Evolutionary conservation across 2,329 filamentous ascomycete genomes (phyloP).

Genomic region (Trichoderma lentiforme): DNA sequence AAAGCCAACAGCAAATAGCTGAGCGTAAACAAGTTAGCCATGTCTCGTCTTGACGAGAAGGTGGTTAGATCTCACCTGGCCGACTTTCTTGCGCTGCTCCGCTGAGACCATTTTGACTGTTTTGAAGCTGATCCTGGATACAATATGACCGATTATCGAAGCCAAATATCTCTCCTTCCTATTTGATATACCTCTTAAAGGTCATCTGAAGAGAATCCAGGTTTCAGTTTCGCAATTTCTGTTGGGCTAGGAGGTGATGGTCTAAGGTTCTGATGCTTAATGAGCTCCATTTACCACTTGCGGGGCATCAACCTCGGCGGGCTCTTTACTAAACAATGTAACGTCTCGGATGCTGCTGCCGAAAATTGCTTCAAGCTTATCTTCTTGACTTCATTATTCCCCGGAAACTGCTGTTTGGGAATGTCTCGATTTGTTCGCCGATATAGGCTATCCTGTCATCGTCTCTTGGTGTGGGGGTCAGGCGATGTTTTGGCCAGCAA

Average conservation of each 20-base stretch:
- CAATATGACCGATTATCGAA: rapidly evolving
- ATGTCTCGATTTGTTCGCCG: neutral
- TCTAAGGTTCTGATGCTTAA: neutral
- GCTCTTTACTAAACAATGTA: slow-evolving; percentile 9
- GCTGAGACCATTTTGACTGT: slow-evolving; percentile 14
- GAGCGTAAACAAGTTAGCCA: neutral
- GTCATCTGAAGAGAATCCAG: neutral
- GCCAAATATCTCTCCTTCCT: neutral
- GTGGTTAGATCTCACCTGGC: slow-evolving; percentile 13
- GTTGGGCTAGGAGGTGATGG: neutral
- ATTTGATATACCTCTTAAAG: neutral
- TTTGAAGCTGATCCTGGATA: neutral
- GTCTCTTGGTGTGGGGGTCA: slow-evolving; percentile 9
- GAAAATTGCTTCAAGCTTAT: neutral
- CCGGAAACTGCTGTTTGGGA: neutral
- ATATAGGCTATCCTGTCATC: neutral
- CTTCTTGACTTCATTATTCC: neutral
- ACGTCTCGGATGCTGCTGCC: slow-evolving; percentile 3
- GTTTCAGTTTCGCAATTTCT: neutral
- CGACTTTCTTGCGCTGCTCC: slow-evolving; percentile 20
- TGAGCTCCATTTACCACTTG: neutral
- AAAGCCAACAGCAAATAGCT: slow-evolving; percentile 30
- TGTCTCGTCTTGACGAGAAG: too few relatives aligned
- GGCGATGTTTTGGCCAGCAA: neutral
- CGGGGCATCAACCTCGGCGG: neutral